These are phyloP conservation scores for Waltiozyma sp. DNA, from an alignment of 1,139 yeast species.

Conservation along the genomic window DNA sequence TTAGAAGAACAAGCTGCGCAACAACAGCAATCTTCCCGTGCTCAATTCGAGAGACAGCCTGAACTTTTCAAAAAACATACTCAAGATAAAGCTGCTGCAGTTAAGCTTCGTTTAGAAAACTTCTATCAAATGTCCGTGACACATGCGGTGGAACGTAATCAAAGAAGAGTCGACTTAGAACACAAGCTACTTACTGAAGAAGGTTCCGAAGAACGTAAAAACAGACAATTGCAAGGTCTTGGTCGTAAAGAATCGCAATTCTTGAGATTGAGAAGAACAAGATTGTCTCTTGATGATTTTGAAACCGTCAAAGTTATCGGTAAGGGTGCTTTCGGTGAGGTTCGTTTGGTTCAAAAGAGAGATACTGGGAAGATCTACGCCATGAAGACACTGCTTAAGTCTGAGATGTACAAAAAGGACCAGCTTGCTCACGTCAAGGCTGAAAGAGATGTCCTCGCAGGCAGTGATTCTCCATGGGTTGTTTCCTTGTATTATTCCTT, in stretches of 20 bases:
- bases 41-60: constrained; percentile 80
- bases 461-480: constrained; percentile 82
- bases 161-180: constrained; percentile 64
- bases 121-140: constrained; percentile 67
- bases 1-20: constrained; percentile 3
- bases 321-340: constrained; percentile 84
- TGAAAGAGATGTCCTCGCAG: constrained; percentile 77
- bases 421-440: constrained; percentile 80
- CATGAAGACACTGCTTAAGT: constrained; percentile 68
- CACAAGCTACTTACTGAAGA: constrained; percentile 56
- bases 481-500: constrained; percentile 72
- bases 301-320: constrained; percentile 75
- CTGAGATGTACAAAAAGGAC: constrained; percentile 77
- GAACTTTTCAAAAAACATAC: constrained; percentile 54
- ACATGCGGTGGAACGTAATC: constrained; percentile 75
- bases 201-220: constrained; percentile 62
- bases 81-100: constrained; percentile 67
- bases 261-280: constrained; percentile 63
- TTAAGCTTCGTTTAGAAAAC: constrained; percentile 60
- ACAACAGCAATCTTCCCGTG: constrained; percentile 30
- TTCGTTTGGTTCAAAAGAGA: constrained; percentile 67
- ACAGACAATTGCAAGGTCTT: constrained; percentile 57
- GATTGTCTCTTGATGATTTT: constrained; percentile 64
- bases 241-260: constrained; percentile 75
- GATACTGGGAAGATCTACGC: constrained; percentile 82